Conservation (phyloP, 176 grass and related monocot species). For the Triticum aestivum region DNA sequence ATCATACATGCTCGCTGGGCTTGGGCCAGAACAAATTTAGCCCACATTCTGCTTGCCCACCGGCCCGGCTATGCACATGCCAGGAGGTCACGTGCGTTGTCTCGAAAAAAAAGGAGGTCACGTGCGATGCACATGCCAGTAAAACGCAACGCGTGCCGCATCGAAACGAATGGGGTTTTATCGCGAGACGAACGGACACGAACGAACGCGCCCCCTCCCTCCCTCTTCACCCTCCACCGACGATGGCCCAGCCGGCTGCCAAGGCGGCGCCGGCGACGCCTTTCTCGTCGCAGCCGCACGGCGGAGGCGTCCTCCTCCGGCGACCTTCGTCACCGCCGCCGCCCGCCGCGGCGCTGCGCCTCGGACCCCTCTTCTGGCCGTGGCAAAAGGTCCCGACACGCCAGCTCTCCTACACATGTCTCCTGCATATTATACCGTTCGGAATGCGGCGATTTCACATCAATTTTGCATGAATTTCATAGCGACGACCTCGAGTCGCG, state of each 20-base stretch:
- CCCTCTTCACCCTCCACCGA: background rate
- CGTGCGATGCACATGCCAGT: background rate
- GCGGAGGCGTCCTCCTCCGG: background rate
- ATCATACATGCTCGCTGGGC: background rate
- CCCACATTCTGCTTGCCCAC: background rate
- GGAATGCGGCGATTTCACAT: background rate
- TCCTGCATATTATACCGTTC: background rate
- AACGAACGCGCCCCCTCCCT: background rate
- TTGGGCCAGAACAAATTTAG: background rate
- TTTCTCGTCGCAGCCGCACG: background rate
- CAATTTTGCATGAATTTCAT: background rate
- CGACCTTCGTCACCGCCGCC: background rate
- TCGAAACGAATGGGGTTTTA: conserved; percentile 11
- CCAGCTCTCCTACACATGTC: background rate
- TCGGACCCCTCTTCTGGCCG: conserved; percentile 91
- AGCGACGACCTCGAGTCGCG: background rate
- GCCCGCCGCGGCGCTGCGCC: conserved; percentile 38
- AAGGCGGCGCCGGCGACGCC: conserved; percentile 5
- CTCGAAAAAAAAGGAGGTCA: too few species aligned
- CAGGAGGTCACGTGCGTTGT: too few species aligned
- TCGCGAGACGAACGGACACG: conserved; percentile 35
- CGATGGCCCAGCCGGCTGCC: conserved; percentile 29
- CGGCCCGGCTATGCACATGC: too few species aligned
- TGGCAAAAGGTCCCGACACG: conserved; percentile 71
- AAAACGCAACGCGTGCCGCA: background rate